These are phyloP conservation scores for Tinospora cordifolia DNA, from an alignment of 164 flowering plant species.

Conservation along the genomic window DNA sequence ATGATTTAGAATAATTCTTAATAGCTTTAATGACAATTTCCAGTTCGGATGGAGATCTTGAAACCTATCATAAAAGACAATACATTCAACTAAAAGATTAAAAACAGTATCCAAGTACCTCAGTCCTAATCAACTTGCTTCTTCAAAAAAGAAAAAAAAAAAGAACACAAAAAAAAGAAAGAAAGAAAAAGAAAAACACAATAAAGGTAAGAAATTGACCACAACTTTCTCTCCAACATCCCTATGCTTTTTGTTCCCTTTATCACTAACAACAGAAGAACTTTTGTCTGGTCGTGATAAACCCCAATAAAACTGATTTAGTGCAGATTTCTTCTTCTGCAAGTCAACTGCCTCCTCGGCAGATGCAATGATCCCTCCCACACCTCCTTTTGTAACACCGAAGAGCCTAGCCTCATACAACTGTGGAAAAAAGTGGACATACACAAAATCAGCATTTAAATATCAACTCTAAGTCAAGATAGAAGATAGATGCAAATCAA, in stretches of 20 bases:
- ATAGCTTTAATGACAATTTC: constrained; percentile 71
- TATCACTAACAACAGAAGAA: constrained; percentile 21
- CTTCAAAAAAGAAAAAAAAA: too few species aligned
- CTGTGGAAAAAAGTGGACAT: constrained; percentile 26
- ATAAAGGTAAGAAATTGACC: constrained; percentile 40
- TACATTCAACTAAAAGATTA: background rate
- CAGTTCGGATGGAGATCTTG: constrained; percentile 78
- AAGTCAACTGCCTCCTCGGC: constrained; percentile 76
- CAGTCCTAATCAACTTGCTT: too few species aligned
- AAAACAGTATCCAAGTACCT: background rate
- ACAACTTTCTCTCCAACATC: constrained; percentile 45
- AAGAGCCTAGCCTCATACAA: constrained; percentile 82
- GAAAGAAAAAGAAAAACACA: too few species aligned
- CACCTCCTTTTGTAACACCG: constrained; percentile 44
- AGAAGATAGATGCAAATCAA: constrained; percentile 3
- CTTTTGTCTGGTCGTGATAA: constrained; percentile 35
- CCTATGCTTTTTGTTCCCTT: constrained; percentile 45
- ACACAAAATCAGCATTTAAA: background rate
- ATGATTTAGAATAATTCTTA: constrained; percentile 47
- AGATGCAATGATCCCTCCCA: constrained; percentile 54
- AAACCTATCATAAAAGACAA: constrained; percentile 38
- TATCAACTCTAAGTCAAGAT: background rate
- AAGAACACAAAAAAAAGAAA: background rate
- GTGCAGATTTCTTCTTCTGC: constrained; percentile 59
- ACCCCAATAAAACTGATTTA: constrained; percentile 54